Base-by-base conservation (phyloP, 805 yeast species). In the Lachancea kluyveri region DNA sequence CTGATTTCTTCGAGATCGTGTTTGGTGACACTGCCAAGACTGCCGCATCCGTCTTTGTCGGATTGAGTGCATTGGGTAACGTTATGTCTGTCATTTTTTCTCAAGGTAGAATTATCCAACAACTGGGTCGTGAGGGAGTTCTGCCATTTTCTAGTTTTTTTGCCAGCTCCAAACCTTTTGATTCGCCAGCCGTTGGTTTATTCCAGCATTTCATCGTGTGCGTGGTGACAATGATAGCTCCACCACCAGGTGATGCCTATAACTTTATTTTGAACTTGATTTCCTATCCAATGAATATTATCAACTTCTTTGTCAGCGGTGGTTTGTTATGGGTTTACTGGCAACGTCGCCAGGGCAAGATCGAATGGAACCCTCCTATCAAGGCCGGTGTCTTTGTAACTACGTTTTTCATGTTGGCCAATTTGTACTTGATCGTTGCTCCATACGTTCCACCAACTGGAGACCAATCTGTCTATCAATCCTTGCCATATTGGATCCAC, bases 211-310 rank as follows among this genome's bases (percentile, higher is more conserved):
- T 84, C 74, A 56, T 78, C 27, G 78, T 83, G 11, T 81, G 88
- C 62, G 59, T 79, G 24, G 65, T 84, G 31, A 77, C 86, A 29
- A 74, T 85, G 39, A 50, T 82, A 27, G 92, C 90, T 4, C 84
- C 85, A 24, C 90, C 92, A 12, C 83, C 88, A 16, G 94, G 92
- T 36, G 94, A 83, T 52, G 94, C 94, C 28, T 84, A 82, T 63
- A 79, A 81, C 57, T 80, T 85, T 54, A 74, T 84, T 44, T 55
- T 81, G 57, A 83, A 85, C 59, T 67, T 85, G 63, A 79, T 82
- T 46, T 77, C 90, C 2, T 84, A 84, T 55, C 90, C 94, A 30
- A 70, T 78, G 62, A 79, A 84, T 50, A 78, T 84, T 30, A 79
- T 84, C 48, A 79, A 83, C 54, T 62, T 77, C 18, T 64, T 67